These are phyloP conservation scores for Stephania cephalantha DNA, from an alignment of 164 flowering plant genomes.

Conservation along the genomic window DNA sequence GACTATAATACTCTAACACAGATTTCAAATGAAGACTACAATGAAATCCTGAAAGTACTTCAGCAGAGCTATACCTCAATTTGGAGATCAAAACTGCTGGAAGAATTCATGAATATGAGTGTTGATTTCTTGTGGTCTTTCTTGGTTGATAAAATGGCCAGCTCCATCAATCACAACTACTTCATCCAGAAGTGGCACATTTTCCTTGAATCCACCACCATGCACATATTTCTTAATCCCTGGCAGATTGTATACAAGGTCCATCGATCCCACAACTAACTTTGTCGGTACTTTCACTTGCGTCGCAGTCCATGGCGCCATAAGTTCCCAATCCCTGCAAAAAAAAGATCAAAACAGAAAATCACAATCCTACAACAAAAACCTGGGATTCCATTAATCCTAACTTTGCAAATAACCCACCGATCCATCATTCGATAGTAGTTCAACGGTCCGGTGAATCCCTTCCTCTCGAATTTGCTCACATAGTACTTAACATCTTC, in stretches of 20 bases:
- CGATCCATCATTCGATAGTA: conserved; percentile 51
- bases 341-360: neutral
- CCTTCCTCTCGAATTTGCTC: conserved; percentile 34
- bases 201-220: conserved; percentile 22
- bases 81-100: conserved; percentile 13
- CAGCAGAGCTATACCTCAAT: no score
- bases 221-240: conserved; percentile 16
- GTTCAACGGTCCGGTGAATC: conserved; percentile 72
- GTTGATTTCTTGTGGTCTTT: conserved; percentile 26
- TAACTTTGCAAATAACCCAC: conserved; percentile 27
- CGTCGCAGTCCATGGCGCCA: conserved; percentile 27
- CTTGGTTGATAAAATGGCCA: conserved; percentile 28
- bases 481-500: conserved; percentile 52
- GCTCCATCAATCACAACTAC: conserved; percentile 26
- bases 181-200: conserved; percentile 20
- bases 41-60: no score
- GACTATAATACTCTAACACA: no score
- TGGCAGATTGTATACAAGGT: conserved; percentile 15
- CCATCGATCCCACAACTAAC: conserved; percentile 29
- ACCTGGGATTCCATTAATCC: neutral
- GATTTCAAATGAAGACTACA: no score
- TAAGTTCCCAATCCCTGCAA: conserved; percentile 30
- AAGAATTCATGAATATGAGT: conserved; percentile 25
- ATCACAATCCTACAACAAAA: no score
- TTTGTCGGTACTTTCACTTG: conserved; percentile 27